A percentile compares a stretch with the other conserved stretches of the same genome.
phyloP scores from a whole-genome alignment of 1,284 basidiomycete genomes.

The Ganoderma lingzhi region DNA sequence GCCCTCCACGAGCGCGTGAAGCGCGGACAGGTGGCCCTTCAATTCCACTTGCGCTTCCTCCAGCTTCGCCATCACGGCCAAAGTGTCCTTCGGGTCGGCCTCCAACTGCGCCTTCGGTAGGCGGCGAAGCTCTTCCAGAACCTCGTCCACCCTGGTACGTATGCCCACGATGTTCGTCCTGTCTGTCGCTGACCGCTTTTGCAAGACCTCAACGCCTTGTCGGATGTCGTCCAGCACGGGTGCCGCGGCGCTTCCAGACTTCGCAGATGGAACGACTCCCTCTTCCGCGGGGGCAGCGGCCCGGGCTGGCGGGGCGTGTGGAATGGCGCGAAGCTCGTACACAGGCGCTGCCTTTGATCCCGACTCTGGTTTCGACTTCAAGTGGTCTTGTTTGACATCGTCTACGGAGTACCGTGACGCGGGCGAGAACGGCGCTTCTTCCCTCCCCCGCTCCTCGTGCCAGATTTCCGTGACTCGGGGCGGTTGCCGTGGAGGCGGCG shows the following conservation, averaged over 20 bases:
- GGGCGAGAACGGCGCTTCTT: constrained; percentile 31
- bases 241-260: background rate
- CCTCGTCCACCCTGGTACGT: constrained; percentile 36
- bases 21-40: constrained; percentile 29
- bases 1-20: constrained; percentile 30
- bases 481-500: constrained; percentile 17
- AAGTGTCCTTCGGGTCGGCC: background rate
- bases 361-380: background rate
- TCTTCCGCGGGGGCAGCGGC: background rate
- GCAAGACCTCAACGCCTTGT: constrained; percentile 31
- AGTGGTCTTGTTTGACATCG: constrained; percentile 13
- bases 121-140: constrained; percentile 34
- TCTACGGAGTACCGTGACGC: constrained; percentile 37
- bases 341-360: background rate
- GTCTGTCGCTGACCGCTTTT: constrained; percentile 27
- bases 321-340: constrained; percentile 9
- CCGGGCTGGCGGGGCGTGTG: background rate
- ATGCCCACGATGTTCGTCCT: constrained; percentile 34
- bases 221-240: constrained; percentile 27
- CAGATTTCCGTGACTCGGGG: background rate
- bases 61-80: constrained; percentile 32
- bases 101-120: constrained; percentile 5
- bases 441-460: background rate
- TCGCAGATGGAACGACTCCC: background rate
- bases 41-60: constrained; percentile 35